A percentile compares a stretch with the other conserved stretches of the same genome.
Evolutionary conservation across 495 filamentous ascomycete genomes (phyloP).

Genomic region (Aspergillus sparsus): DNA sequence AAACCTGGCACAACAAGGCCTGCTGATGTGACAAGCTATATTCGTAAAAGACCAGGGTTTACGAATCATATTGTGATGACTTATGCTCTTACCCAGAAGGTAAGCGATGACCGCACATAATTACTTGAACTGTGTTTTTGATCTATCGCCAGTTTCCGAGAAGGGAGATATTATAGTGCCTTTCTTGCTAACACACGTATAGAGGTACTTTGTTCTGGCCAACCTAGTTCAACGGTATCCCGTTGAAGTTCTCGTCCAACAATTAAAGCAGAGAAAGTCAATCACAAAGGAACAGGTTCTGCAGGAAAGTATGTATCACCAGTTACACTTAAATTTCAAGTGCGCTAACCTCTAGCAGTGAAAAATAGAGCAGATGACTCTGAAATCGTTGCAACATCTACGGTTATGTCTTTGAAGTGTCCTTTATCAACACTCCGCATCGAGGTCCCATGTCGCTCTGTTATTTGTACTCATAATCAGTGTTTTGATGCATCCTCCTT

Average conservation of each 20-base stretch:
- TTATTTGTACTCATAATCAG: constrained; percentile 82
- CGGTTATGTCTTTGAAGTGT: constrained; percentile 87
- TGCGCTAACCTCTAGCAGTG: constrained; percentile 55
- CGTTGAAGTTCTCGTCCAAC: constrained; percentile 68
- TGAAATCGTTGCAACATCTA: constrained; percentile 84
- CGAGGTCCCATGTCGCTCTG: constrained; percentile 74
- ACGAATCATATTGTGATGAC: constrained; percentile 79
- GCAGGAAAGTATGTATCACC: constrained; percentile 68
- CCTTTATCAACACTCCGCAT: constrained; percentile 85
- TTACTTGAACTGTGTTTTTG: too few species aligned
- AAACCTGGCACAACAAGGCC: constrained; percentile 91
- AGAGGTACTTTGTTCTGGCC: constrained; percentile 77
- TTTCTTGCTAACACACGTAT: constrained; percentile 12
- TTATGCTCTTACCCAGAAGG: constrained; percentile 89
- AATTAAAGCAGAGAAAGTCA: constrained; percentile 63
- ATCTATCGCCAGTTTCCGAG: too few species aligned
- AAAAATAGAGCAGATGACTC: constrained; percentile 77
- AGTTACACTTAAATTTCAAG: neutral
- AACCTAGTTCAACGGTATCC: constrained; percentile 73
- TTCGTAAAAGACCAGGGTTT: constrained; percentile 69
- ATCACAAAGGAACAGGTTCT: constrained; percentile 82
- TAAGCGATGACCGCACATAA: constrained; percentile 30
- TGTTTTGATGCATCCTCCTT: constrained; percentile 97
- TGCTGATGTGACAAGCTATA: constrained; percentile 78
- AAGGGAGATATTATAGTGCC: neutral